Evolutionary conservation across 108 stramenopile species (phyloP), one percentile per base, ranked within the genome.

Genomic region (Nitzschia sp.): DNA sequence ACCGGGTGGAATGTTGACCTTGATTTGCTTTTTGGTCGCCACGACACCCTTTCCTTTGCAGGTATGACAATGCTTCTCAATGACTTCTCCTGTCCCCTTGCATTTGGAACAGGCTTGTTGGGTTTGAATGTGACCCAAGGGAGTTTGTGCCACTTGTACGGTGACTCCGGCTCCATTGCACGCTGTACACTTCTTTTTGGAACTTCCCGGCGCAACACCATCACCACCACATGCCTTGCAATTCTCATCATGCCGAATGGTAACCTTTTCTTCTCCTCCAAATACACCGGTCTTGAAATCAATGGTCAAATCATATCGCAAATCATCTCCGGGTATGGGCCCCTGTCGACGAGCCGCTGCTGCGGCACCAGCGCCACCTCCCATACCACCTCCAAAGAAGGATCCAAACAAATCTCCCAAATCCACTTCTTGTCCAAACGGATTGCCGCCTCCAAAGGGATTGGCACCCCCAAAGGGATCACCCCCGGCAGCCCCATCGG

Each of bases 251-350:
- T 97, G 97, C 7, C 93, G 89, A 61, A 97, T 96, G 21, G 92
- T 77, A 0, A 97, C 95, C 84, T 92, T 93, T 79, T 97, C 95
- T 67, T 95, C 93, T 26, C 93, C 95, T 44, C 97, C 97, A 70
- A 97, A 97, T n/a, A 94, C 81, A 8, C 90, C 94, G 53, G 94
- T 96, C 87, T 93, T 94, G 76, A 97, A 97, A 76, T 94, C 90
- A 57, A 97, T 79, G 53, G 93, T 91, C 57, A 97, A 75, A 72
- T 97, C 97, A 69, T 95, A 93, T 43, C 97, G 73, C 65, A 86
- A 80, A 70, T 96, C 95, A 75, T 95, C 94, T 17, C 95, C 95
- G 43, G 85, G 80, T 51, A 90, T 79, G 40, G 90, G 88, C 53
- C 92, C 88, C 8, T 81, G 77, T 0, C 81, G 82, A 22, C 86